Conservation (phyloP, 2,329 filamentous ascomycete species). For the Fusarium neocosmosporiellum region DNA sequence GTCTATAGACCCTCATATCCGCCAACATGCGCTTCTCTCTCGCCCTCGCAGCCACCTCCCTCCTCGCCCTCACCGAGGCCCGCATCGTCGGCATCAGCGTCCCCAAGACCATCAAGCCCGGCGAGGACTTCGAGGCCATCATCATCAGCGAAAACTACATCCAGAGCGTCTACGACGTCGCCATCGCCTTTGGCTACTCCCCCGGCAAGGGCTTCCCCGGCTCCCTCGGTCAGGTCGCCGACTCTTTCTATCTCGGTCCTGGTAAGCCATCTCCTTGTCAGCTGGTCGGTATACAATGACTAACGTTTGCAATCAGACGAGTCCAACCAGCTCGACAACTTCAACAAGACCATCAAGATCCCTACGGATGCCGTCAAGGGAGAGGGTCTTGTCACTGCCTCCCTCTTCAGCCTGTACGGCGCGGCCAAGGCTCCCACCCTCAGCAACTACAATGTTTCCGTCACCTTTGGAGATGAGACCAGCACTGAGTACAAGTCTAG, state of each 20-base stretch:
- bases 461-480: conserved; percentile 37
- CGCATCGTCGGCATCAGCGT: conserved; percentile 57
- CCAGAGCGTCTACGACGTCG: conserved; percentile 57
- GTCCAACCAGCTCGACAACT: conserved; percentile 35
- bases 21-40: conserved; percentile 43
- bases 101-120: conserved; percentile 53
- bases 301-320: conserved; percentile 24
- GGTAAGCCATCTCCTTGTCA: conserved; percentile 21
- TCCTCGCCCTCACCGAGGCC: conserved; percentile 48
- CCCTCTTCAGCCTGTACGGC: conserved; percentile 47
- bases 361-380: conserved; percentile 37
- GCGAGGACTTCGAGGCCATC: conserved; percentile 51
- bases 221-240: conserved; percentile 44
- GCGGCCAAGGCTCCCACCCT: conserved; percentile 33
- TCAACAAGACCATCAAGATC: conserved; percentile 44
- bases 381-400: conserved; percentile 40
- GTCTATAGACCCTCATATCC: background rate
- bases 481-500: conserved; percentile 37
- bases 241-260: conserved; percentile 52
- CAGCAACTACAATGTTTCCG: conserved; percentile 40
- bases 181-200: conserved; percentile 56
- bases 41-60: conserved; percentile 38
- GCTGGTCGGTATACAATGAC: background rate
- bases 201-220: conserved; percentile 38
- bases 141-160: conserved; percentile 57